Conservation (phyloP, 345 rosid species). For the thale cress (Arabidopsis thaliana) region DNA sequence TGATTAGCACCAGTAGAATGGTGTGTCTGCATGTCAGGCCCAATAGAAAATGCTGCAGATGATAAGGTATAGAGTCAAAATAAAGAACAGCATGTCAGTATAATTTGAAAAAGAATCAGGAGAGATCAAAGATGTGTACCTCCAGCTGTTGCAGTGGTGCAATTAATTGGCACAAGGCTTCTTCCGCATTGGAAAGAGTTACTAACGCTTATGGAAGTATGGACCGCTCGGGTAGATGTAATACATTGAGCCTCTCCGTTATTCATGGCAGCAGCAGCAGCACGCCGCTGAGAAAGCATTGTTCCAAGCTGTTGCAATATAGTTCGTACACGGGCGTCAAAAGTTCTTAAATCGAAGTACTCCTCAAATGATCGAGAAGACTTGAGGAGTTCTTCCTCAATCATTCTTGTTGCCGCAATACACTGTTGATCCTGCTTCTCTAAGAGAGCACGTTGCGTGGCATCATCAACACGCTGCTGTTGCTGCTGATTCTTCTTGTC, state of each 20-base stretch:
- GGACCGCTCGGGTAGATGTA: neutral
- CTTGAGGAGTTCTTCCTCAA: too few species aligned
- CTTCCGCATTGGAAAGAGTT: neutral
- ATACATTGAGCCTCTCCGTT: neutral
- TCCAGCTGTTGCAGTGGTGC: neutral
- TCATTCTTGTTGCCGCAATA: too few species aligned
- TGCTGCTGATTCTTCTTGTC: too few species aligned
- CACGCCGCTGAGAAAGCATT: neutral
- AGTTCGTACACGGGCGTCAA: too few species aligned
- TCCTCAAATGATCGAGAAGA: neutral
- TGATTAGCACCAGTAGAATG: constrained; percentile 58
- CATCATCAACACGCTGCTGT: too few species aligned
- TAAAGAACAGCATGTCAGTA: too few species aligned
- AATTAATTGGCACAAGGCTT: neutral
- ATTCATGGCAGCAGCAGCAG: neutral
- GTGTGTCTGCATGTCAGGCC: constrained; percentile 57
- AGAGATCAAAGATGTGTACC: neutral
- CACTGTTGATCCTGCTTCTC: too few species aligned
- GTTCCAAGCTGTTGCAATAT: too few species aligned
- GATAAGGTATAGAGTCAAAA: neutral
- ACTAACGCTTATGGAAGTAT: neutral
- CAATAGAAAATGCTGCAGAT: constrained; percentile 42
- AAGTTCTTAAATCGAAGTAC: neutral
- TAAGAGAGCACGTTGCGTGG: too few species aligned
- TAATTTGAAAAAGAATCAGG: too few species aligned